These are phyloP conservation scores for Penicillium sp. DNA, from an alignment of 2,329 filamentous ascomycete species.

Conservation along the genomic window DNA sequence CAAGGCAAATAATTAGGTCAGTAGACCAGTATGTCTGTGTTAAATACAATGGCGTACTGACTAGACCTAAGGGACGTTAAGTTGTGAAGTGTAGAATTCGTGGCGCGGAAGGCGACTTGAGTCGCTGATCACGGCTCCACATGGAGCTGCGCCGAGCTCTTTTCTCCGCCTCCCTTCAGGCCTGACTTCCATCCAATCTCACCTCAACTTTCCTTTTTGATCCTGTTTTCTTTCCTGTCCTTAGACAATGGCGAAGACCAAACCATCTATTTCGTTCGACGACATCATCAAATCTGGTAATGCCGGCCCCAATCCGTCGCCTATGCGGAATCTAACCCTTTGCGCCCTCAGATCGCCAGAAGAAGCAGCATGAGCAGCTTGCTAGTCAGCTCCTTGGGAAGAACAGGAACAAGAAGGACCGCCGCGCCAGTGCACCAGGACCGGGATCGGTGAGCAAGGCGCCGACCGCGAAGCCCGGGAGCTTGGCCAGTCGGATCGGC, in stretches of 20 bases:
- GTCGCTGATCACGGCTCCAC: constrained; percentile 10
- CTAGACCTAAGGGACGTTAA: no score
- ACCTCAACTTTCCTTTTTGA: neutral
- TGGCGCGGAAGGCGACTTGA: no score
- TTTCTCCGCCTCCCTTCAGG: constrained; percentile 8
- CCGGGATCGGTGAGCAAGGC: constrained; percentile 41
- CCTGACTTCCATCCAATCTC: neutral
- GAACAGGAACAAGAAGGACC: constrained; percentile 32
- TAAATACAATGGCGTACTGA: no score
- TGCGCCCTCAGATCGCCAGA: constrained; percentile 47
- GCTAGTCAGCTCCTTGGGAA: constrained; percentile 60
- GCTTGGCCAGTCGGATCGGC: constrained; percentile 59
- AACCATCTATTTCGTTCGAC: constrained; percentile 45
- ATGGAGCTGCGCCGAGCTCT: constrained; percentile 7
- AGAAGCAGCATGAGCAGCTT: constrained; percentile 56
- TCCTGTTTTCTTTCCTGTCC: neutral
- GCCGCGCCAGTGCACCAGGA: constrained; percentile 49
- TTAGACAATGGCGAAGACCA: constrained; percentile 35
- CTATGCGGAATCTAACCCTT: constrained; percentile 8
- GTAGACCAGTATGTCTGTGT: no score
- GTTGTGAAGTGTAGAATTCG: neutral
- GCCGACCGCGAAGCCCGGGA: constrained; percentile 45
- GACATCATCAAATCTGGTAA: constrained; percentile 53
- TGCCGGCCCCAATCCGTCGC: constrained; percentile 10
- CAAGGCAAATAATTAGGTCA: no score